These are phyloP conservation scores for Myrica gale DNA, from an alignment of 306 rosid species.

Conservation along the genomic window DNA sequence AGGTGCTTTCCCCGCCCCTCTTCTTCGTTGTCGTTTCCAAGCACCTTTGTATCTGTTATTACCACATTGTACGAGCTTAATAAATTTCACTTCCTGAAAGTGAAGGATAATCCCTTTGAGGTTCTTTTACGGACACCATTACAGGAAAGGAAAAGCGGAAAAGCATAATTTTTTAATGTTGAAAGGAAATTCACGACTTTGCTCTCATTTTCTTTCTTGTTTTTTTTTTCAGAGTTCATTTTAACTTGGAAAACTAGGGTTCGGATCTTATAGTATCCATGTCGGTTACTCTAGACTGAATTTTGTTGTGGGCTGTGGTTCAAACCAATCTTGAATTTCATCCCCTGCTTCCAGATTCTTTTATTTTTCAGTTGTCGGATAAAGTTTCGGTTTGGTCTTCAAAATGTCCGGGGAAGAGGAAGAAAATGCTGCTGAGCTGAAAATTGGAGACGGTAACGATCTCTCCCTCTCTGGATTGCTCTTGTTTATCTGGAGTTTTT, in stretches of 20 bases:
- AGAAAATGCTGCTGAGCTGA: constrained; percentile 94
- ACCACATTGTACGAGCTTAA: not conserved
- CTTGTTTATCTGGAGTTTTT: not conserved
- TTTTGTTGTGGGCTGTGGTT: not conserved
- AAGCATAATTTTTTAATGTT: no score
- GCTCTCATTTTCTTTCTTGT: no score
- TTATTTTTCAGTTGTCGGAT: not conserved
- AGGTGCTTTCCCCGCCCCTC: not conserved
- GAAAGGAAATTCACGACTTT: no score
- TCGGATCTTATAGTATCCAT: not conserved
- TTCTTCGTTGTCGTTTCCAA: not conserved
- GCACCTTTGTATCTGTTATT: not conserved
- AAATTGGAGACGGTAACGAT: constrained; percentile 81
- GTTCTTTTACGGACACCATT: not conserved
- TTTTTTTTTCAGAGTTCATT: no score
- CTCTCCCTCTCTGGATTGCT: not conserved
- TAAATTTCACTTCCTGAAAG: not conserved
- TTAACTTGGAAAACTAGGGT: not conserved
- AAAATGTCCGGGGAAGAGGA: constrained; percentile 93
- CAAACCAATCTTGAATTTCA: not conserved
- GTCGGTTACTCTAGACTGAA: not conserved
- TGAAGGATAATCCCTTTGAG: not conserved
- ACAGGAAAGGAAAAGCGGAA: not conserved
- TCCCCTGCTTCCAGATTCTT: not conserved
- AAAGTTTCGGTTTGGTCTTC: not conserved